A percentile compares a stretch with the other conserved stretches of the same genome.
These are phyloP conservation scores for Eremomyces bilateralis DNA, from an alignment of 495 filamentous ascomycete genomes.

Conservation along the genomic window DNA sequence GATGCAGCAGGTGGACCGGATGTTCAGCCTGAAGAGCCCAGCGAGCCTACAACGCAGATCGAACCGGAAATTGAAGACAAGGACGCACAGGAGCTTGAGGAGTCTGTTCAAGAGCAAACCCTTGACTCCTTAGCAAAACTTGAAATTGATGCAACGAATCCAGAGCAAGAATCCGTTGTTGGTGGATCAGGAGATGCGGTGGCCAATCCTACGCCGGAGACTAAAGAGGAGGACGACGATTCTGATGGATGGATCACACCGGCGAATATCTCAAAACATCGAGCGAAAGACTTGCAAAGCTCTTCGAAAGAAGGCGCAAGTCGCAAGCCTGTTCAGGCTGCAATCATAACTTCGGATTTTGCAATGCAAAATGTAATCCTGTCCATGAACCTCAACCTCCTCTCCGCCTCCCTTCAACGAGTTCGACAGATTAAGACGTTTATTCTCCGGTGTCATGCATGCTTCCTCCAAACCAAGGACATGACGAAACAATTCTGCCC, in stretches of 20 bases:
- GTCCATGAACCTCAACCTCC: conserved; percentile 81
- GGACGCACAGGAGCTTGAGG: neutral
- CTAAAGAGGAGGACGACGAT: conserved; percentile 21
- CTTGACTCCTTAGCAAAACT: neutral
- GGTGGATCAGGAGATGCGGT: conserved; percentile 1
- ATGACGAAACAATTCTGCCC: conserved; percentile 86
- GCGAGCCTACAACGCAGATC: too few species aligned
- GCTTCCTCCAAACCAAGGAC: conserved; percentile 68
- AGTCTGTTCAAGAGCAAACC: neutral
- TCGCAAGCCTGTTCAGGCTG: conserved; percentile 47
- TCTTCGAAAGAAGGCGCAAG: conserved; percentile 22
- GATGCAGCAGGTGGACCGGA: too few species aligned
- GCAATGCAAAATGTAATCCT: conserved; percentile 92
- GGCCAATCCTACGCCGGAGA: conserved; percentile 2
- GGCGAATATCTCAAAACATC: conserved; percentile 67
- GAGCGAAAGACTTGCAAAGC: conserved; percentile 36
- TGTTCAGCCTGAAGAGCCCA: too few species aligned
- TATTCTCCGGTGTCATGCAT: conserved; percentile 84
- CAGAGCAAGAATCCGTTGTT: conserved; percentile 8
- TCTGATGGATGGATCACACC: conserved; percentile 88
- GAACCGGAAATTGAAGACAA: too few species aligned
- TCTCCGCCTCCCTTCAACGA: conserved; percentile 54
- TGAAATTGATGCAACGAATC: neutral
- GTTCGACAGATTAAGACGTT: conserved; percentile 65
- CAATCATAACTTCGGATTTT: conserved; percentile 80